Evolutionary conservation across 192 early-diverging fungal species (phyloP).

Genomic region (Lobosporangium transversale): DNA sequence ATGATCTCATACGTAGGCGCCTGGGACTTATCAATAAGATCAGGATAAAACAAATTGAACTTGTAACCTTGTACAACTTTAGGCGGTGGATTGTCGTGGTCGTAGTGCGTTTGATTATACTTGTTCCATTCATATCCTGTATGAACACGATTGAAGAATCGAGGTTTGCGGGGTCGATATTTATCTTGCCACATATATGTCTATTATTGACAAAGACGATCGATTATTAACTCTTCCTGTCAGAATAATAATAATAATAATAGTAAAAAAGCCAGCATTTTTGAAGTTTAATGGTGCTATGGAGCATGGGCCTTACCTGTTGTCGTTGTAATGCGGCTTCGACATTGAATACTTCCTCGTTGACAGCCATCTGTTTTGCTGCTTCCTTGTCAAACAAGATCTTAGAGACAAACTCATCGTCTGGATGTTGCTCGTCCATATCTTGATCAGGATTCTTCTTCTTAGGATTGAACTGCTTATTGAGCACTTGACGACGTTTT

Average conservation of each 20-base stretch:
- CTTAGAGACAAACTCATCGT: conserved; percentile 56
- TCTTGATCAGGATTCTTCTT: conserved; percentile 38
- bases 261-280: too few species aligned
- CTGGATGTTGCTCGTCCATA: conserved; percentile 43
- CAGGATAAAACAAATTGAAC: conserved; percentile 98
- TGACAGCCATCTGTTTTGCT: conserved; percentile 77
- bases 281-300: not conserved
- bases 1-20: conserved; percentile 93
- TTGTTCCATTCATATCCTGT: conserved; percentile 99
- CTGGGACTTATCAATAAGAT: conserved; percentile 90
- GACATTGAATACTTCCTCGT: conserved; percentile 83
- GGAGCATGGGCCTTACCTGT: conserved; percentile 29
- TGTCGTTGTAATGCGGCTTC: conserved; percentile 71
- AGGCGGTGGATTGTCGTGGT: conserved; percentile 96
- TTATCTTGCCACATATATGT: conserved; percentile 91
- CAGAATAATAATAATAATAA: too few species aligned
- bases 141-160: conserved; percentile 97
- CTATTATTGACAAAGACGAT: conserved; percentile 18
- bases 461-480: conserved; percentile 65
- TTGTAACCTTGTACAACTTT: conserved; percentile 98
- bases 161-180: conserved; percentile 93
- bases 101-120: conserved; percentile 99
- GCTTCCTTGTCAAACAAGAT: conserved; percentile 78
- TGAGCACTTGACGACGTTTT: conserved; percentile 62
- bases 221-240: not conserved